Conservation (phyloP, 306 rosid genomes). For the Vachellia pachyceras region DNA sequence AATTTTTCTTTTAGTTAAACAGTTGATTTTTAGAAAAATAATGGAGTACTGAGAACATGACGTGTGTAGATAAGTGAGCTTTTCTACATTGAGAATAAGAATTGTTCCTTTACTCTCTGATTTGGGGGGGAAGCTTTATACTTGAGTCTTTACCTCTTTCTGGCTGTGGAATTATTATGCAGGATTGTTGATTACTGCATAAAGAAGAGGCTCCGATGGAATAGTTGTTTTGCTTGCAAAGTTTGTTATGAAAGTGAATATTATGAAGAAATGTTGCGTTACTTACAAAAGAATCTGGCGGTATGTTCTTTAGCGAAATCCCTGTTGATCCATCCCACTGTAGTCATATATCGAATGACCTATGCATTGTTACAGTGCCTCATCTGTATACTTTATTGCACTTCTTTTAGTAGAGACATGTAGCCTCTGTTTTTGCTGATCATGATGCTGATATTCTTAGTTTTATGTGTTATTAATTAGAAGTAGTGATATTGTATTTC, state of each 20-base stretch:
- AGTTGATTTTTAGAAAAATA: neutral
- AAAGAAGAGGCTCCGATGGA: conserved; percentile 91
- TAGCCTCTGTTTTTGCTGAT: neutral
- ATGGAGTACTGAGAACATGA: neutral
- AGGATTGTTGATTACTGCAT: conserved; percentile 81
- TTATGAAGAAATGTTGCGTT: conserved; percentile 94
- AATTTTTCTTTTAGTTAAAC: no score
- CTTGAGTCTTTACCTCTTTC: no score
- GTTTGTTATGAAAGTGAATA: conserved; percentile 92
- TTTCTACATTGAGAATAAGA: neutral
- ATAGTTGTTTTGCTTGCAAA: conserved; percentile 81
- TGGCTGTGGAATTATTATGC: conserved; percentile 45
- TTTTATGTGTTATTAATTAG: neutral
- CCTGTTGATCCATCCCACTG: conserved; percentile 24
- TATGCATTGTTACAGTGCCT: conserved; percentile 3
- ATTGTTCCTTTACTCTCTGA: neutral
- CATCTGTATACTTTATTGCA: neutral
- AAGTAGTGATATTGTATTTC: neutral
- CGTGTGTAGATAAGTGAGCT: neutral
- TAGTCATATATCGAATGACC: conserved; percentile 13
- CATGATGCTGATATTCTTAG: neutral
- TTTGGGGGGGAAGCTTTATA: no score
- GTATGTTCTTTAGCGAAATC: conserved; percentile 51
- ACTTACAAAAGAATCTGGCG: conserved; percentile 88
- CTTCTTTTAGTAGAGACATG: neutral